Evolutionary conservation across 2,329 filamentous ascomycete genomes (phyloP).

Genomic region (Aureobasidium sp.): DNA sequence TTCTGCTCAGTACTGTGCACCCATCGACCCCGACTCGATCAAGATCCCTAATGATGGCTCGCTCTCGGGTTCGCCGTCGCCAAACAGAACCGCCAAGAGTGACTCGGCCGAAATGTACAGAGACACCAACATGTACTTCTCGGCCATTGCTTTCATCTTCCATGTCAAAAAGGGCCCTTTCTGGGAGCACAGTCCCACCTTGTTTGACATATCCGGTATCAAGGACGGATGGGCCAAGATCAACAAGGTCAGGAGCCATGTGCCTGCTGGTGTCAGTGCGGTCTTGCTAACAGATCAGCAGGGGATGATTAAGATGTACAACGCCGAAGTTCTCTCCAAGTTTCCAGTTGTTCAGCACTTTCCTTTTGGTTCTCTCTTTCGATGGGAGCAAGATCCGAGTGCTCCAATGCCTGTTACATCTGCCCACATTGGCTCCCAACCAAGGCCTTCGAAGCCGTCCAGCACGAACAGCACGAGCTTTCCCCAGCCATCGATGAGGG

Average conservation of each 20-base stretch:
- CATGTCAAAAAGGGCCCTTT: conserved; percentile 95
- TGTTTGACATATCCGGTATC: conserved; percentile 91
- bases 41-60: conserved; percentile 65
- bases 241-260: conserved; percentile 46
- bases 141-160: conserved; percentile 91
- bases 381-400: conserved; percentile 37
- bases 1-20: conserved; percentile 74
- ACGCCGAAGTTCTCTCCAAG: conserved; percentile 90
- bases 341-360: conserved; percentile 98
- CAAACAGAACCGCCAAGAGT: conserved; percentile 51
- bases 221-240: conserved; percentile 92
- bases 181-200: conserved; percentile 84
- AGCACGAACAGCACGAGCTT: conserved; percentile 5
- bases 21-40: conserved; percentile 32
- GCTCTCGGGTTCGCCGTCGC: conserved; percentile 55
- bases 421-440: conserved; percentile 25
- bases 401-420: conserved; percentile 22
- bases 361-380: conserved; percentile 42
- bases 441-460: conserved; percentile 12
- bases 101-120: conserved; percentile 33
- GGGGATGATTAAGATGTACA: conserved; percentile 99
- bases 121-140: conserved; percentile 67
- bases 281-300: conserved; percentile 24
- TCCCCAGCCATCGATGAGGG: conserved; percentile 9
- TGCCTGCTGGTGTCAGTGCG: neutral